Evolutionary conservation across 352 stramenopile genomes (phyloP).

Genomic region (Phytophthora parvispora): DNA sequence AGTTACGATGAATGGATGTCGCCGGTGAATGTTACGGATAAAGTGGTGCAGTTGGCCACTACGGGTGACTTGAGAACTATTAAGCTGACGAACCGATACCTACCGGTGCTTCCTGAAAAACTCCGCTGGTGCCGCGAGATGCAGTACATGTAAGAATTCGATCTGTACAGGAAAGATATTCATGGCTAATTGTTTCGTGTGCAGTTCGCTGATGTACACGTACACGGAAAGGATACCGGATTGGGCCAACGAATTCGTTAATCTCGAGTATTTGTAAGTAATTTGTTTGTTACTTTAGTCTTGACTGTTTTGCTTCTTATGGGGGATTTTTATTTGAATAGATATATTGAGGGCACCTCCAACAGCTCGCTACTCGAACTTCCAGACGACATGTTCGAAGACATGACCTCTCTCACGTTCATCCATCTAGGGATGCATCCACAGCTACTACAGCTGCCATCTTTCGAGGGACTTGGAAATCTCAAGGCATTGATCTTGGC

Average conservation of each 20-base stretch:
- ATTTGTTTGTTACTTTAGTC: not conserved
- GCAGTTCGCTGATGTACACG: not conserved
- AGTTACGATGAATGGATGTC: slow-evolving; percentile 13
- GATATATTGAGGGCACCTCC: slow-evolving; percentile 12
- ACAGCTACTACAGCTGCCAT: slow-evolving; percentile 12
- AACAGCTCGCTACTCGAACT: slow-evolving; percentile 3
- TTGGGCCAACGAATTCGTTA: not conserved
- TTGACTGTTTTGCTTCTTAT: not conserved
- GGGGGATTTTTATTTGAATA: slow-evolving; percentile 4
- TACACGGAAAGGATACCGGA: not conserved
- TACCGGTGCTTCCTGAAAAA: slow-evolving; percentile 19
- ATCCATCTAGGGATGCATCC: slow-evolving; percentile 27
- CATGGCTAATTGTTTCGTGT: not conserved
- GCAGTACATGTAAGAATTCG: not conserved
- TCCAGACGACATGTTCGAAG: slow-evolving; percentile 32
- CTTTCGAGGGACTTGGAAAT: slow-evolving; percentile 25
- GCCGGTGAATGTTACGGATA: slow-evolving; percentile 12
- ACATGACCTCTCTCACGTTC: slow-evolving; percentile 40
- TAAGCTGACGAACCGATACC: slow-evolving; percentile 19
- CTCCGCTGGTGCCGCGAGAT: slow-evolving; percentile 2
- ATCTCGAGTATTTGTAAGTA: slow-evolving; percentile 9
- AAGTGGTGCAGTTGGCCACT: slow-evolving; percentile 15
- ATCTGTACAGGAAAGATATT: not conserved
- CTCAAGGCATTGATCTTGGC: slow-evolving; percentile 33
- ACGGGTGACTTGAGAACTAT: slow-evolving; percentile 16